Conservation (phyloP, 148 eudicot species). For the Fallopia convolvulus region DNA sequence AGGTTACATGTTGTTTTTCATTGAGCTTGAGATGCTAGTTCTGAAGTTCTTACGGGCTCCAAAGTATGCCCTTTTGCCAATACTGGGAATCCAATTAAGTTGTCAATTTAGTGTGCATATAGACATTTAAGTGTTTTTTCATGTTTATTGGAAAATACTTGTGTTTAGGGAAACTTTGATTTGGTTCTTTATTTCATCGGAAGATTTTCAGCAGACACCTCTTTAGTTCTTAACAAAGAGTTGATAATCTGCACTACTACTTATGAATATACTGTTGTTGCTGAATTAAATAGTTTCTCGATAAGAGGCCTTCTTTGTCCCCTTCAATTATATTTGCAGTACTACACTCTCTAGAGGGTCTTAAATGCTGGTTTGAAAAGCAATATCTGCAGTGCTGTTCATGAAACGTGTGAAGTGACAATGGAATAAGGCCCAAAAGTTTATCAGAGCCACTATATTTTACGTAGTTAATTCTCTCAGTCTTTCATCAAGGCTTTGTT, state of each 20-base stretch:
- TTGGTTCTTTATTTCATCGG: neutral
- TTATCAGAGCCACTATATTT: too few species aligned
- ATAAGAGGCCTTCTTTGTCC: neutral
- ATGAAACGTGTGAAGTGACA: neutral
- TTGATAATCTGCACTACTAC: neutral
- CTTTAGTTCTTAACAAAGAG: neutral
- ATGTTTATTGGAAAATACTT: neutral
- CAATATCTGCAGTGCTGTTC: neutral
- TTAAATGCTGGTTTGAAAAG: neutral
- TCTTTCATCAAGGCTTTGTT: too few species aligned
- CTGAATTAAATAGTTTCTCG: neutral
- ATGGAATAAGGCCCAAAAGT: neutral
- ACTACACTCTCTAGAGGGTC: neutral
- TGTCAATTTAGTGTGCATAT: neutral
- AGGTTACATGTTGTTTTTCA: neutral
- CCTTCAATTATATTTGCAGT: neutral
- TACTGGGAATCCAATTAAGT: neutral
- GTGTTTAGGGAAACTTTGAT: neutral
- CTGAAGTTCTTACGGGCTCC: neutral
- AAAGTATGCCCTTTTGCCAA: neutral
- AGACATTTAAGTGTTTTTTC: neutral
- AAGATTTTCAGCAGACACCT: neutral
- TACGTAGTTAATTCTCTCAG: too few species aligned
- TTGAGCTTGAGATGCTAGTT: neutral
- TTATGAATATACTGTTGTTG: neutral